Conservation (phyloP, 2,329 filamentous ascomycete genomes). For the Trichoderma sp. region DNA sequence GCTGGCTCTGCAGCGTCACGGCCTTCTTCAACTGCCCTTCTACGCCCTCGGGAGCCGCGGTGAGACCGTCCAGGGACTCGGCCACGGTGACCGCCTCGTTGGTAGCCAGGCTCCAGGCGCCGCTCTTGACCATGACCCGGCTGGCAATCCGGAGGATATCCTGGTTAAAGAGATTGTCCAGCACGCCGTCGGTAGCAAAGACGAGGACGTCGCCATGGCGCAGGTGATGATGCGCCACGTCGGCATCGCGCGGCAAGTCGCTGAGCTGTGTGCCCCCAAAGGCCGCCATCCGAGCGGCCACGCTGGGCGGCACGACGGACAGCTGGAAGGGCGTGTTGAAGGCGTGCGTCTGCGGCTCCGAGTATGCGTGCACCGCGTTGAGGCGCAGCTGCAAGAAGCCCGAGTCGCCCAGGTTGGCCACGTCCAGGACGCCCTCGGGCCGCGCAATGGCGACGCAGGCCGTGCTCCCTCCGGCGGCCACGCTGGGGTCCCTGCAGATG, state of each 20-base stretch:
- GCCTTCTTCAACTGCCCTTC: slow-evolving; percentile 37
- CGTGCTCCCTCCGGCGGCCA: slow-evolving; percentile 85
- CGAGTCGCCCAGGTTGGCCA: slow-evolving; percentile 94
- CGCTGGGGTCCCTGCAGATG: slow-evolving; percentile 71
- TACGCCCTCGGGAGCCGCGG: slow-evolving; percentile 36
- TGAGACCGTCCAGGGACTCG: slow-evolving; percentile 56
- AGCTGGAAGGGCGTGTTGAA: slow-evolving; percentile 98
- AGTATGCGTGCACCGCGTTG: slow-evolving; percentile 82
- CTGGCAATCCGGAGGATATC: slow-evolving; percentile 83
- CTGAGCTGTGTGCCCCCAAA: slow-evolving; percentile 82
- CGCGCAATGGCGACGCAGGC: slow-evolving; percentile 82
- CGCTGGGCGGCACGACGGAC: slow-evolving; percentile 78
- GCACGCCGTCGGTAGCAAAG: slow-evolving; percentile 91
- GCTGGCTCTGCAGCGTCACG: slow-evolving; percentile 69
- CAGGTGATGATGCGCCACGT: slow-evolving; percentile 73
- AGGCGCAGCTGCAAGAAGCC: slow-evolving; percentile 86
- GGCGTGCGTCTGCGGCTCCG: slow-evolving; percentile 86
- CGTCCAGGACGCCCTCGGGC: slow-evolving; percentile 73
- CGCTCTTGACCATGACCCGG: slow-evolving; percentile 69
- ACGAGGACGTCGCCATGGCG: slow-evolving; percentile 92
- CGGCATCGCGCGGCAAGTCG: slow-evolving; percentile 82
- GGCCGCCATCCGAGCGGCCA: slow-evolving; percentile 76
- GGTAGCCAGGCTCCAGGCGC: slow-evolving; percentile 70
- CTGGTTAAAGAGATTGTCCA: slow-evolving; percentile 92
- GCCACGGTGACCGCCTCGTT: slow-evolving; percentile 65